phyloP scores from a whole-genome alignment of 2,329 filamentous ascomycete genomes.

The Scleromitrula shiraiana region DNA sequence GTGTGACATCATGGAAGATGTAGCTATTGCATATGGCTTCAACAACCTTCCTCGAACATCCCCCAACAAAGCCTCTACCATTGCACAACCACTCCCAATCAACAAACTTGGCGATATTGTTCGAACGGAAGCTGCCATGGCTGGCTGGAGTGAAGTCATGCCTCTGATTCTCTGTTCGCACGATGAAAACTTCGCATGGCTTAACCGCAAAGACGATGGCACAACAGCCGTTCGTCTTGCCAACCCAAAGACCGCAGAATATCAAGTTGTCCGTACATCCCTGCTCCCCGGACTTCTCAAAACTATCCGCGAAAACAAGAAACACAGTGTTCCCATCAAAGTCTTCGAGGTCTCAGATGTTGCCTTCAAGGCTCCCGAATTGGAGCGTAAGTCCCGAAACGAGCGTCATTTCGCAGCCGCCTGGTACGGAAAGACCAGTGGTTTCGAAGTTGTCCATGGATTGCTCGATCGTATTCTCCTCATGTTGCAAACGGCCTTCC shows the following conservation, averaged over 20 bases:
- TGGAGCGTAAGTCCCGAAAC: constrained; percentile 84
- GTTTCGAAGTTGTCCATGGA: constrained; percentile 94
- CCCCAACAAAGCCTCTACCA: constrained; percentile 76
- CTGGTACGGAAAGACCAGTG: constrained; percentile 87
- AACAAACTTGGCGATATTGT: constrained; percentile 95
- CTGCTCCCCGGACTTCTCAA: constrained; percentile 83
- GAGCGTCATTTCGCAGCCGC: constrained; percentile 94
- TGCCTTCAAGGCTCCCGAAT: constrained; percentile 74
- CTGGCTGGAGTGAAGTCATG: constrained; percentile 94
- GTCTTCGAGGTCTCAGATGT: constrained; percentile 90
- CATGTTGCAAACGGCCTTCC: constrained; percentile 81
- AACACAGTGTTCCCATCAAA: constrained; percentile 80
- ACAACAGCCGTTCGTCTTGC: constrained; percentile 75
- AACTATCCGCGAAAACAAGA: constrained; percentile 89
- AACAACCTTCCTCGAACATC: constrained; percentile 87
- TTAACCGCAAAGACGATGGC: constrained; percentile 84
- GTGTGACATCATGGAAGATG: constrained; percentile 97
- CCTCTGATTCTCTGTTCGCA: constrained; percentile 94
- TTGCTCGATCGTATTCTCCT: constrained; percentile 84
- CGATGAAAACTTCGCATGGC: constrained; percentile 95
- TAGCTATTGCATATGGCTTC: constrained; percentile 94
- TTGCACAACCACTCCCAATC: constrained; percentile 78
- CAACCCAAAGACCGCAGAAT: constrained; percentile 89
- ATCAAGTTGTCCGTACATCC: constrained; percentile 85
- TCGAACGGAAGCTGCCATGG: constrained; percentile 80